These are phyloP conservation scores for Tetrapisispora taiwanensis DNA, from an alignment of 805 yeast genomes.

Conservation along the genomic window DNA sequence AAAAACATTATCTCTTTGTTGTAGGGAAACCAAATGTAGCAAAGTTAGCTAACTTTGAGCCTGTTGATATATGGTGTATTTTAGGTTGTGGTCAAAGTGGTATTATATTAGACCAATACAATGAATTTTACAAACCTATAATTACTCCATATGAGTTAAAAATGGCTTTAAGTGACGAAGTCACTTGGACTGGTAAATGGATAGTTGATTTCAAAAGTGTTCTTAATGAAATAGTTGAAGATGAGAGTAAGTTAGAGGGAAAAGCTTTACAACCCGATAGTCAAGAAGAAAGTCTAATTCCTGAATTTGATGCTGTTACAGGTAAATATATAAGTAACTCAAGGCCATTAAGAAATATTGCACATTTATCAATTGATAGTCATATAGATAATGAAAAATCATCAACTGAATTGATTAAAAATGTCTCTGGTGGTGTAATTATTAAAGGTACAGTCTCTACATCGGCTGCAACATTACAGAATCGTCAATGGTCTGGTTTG, in stretches of 20 bases:
- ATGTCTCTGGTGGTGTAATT: constrained; percentile 48
- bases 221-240: constrained; percentile 25
- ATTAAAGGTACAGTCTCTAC: constrained; percentile 79
- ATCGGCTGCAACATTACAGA: constrained; percentile 67
- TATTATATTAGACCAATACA: constrained; percentile 65
- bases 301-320: constrained; percentile 81
- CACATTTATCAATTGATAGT: constrained; percentile 53
- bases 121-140: constrained; percentile 81
- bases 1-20: constrained; percentile 87
- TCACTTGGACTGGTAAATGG: constrained; percentile 93
- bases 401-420: constrained; percentile 38
- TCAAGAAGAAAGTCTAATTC: constrained; percentile 34
- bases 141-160: constrained; percentile 88
- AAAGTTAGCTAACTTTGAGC: constrained; percentile 89
- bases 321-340: constrained; percentile 64
- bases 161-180: constrained; percentile 64
- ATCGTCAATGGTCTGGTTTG: constrained; percentile 76
- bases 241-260: constrained; percentile 23
- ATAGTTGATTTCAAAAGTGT: constrained; percentile 64
- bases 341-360: constrained; percentile 59
- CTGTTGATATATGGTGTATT: constrained; percentile 89
- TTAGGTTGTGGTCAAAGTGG: constrained; percentile 95
- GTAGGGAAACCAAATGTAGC: constrained; percentile 98
- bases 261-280: constrained; percentile 6
- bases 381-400: constrained; percentile 23